Percentiles rank a stretch among this genome's conserved stretches.
Evolutionary conservation across 2,329 filamentous ascomycete species (phyloP).

Genomic region (Fusarium subtropicale): DNA sequence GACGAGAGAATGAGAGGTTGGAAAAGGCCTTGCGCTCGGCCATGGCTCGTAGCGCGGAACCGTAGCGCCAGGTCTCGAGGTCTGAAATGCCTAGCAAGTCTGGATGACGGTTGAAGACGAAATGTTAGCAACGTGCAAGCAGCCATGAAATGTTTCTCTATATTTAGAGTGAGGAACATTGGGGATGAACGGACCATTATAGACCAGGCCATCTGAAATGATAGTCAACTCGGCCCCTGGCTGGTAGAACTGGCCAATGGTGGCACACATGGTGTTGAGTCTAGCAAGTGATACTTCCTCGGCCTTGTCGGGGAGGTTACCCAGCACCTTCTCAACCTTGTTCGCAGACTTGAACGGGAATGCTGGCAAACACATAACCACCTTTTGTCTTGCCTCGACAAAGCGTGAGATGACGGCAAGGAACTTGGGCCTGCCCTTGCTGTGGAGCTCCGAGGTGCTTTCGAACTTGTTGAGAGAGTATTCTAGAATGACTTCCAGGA

Average conservation of each 20-base stretch:
- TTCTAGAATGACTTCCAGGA: neutral
- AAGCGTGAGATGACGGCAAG: neutral
- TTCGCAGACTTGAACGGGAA: neutral
- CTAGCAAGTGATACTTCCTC: neutral
- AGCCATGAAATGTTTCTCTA: too few species aligned
- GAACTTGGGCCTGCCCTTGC: neutral
- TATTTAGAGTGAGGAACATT: neutral
- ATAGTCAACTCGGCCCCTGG: neutral
- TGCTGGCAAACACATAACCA: neutral
- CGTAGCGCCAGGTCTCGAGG: neutral
- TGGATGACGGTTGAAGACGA: neutral
- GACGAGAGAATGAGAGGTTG: neutral
- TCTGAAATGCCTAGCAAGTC: neutral
- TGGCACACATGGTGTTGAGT: neutral
- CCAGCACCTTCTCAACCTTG: neutral
- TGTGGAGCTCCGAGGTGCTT: neutral
- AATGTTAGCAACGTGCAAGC: neutral
- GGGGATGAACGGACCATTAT: neutral
- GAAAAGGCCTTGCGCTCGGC: neutral
- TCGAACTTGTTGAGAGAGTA: neutral
- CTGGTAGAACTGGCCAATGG: neutral
- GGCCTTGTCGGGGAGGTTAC: neutral
- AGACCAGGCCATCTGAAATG: neutral
- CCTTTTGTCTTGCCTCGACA: neutral
- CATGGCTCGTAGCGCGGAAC: neutral